Conservation (phyloP, 1,284 basidiomycete species). For the Tilletiopsis washingtonensis region DNA sequence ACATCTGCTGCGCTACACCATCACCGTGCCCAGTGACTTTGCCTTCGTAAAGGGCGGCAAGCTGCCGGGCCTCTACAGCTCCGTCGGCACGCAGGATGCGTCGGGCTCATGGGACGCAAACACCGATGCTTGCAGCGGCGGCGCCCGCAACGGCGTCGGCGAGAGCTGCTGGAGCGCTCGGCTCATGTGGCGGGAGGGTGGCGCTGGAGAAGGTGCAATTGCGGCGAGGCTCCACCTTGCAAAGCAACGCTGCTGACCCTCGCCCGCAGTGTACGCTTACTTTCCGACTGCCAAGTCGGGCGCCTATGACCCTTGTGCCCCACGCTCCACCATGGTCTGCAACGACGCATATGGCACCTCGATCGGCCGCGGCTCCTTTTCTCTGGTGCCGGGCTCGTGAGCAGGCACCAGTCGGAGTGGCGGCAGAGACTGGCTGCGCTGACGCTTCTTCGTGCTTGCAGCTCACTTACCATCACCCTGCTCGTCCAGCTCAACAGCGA, state of each 20-base stretch:
- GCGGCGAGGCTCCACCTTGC: too few relatives aligned
- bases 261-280: not conserved
- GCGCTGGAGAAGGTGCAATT: not conserved
- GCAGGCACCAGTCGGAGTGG: not conserved
- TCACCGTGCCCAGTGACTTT: conserved; percentile 12
- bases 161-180: not conserved
- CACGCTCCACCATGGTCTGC: not conserved
- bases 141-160: not conserved
- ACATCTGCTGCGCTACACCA: not conserved
- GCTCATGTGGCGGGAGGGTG: not conserved
- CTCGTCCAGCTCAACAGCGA: not conserved
- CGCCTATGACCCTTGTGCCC: not conserved
- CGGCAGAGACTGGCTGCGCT: not conserved
- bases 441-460: not conserved
- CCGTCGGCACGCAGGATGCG: not conserved
- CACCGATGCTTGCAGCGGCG: not conserved
- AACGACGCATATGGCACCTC: not conserved
- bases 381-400: not conserved
- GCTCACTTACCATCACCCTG: not conserved
- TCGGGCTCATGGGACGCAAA: not conserved
- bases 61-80: conserved; percentile 20
- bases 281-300: not conserved
- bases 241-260: too few relatives aligned
- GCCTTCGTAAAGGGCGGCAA: conserved; percentile 31
- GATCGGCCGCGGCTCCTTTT: not conserved